Base-by-base conservation (phyloP, 2,329 filamentous ascomycete species). In the Mollisia scopiformis region DNA sequence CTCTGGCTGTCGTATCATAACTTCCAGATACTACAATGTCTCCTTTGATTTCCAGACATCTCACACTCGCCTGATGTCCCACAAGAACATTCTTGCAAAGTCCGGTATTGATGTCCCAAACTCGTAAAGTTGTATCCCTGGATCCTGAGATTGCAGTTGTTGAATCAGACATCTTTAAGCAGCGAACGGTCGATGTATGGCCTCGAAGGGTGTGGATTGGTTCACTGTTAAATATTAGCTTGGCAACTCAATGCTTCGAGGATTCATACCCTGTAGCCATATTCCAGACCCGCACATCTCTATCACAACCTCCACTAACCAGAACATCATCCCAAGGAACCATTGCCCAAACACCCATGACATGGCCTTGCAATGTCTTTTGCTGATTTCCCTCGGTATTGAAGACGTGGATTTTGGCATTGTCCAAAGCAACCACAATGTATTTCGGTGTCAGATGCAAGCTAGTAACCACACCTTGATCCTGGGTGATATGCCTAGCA, bases 271-370 rank as follows among this genome's bases (percentile, higher is more conserved):
- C 95, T 63, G 92, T 96, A 54, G 88, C 88, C 81, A 99, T 88
- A 72, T 99, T 91, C 95, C 95, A 99, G 6, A 99, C 95, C 59
- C 95, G 86, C 28, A 99, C 95, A 73, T 99, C 95, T 62, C 95
- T 87, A 78, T 99, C 95, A 74, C 95, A 99, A 6, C 95, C 95
- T 70, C 95, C 95, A 70, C 93, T 97, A 62, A 99, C 95, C 63
- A 99, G 83, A 56, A 92, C 90, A 74, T 99, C 94, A 62, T 92
- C 94, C 91, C 93, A 97, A 6, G 95, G 95, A 25, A 99, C 93
- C 94, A 99, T 98, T 52, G 95, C 95, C 95, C 95, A 99, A 21
- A 99, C 95, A 41, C 95, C 95, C 95, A 99, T 99, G 47, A 98
- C 91, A 78, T 99, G 95, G 11, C 95, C 95, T 72, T 95, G 90